Conservation (phyloP, 352 stramenopile genomes). For the Phytophthora uliginosa region DNA sequence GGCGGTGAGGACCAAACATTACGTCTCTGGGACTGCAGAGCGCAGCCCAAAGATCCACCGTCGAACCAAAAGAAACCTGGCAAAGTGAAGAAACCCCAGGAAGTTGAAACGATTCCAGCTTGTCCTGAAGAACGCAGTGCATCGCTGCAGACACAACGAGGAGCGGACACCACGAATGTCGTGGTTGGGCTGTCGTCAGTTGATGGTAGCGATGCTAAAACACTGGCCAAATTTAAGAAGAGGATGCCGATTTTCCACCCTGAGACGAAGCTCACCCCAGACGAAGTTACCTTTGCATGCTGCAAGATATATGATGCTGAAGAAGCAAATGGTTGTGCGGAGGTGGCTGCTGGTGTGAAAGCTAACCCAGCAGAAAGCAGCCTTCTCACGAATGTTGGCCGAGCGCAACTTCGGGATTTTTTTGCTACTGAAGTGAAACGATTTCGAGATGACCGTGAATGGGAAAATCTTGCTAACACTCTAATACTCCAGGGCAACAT, state of each 20-base stretch:
- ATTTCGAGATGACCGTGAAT: constrained; percentile 49
- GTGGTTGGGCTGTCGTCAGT: background rate
- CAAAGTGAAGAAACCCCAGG: constrained; percentile 38
- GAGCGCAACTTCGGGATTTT: constrained; percentile 22
- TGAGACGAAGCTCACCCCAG: constrained; percentile 16
- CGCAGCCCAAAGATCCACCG: constrained; percentile 29
- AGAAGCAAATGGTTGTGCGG: background rate
- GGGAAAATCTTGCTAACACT: constrained; percentile 61
- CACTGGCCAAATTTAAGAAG: constrained; percentile 28
- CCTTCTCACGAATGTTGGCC: constrained; percentile 21
- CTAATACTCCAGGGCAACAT: constrained; percentile 65
- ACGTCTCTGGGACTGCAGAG: constrained; percentile 65
- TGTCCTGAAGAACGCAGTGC: background rate
- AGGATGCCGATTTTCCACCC: constrained; percentile 40
- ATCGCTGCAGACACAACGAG: constrained; percentile 2
- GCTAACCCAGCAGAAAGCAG: background rate
- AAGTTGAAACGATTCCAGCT: constrained; percentile 15
- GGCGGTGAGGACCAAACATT: constrained; percentile 79
- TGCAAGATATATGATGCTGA: constrained; percentile 9
- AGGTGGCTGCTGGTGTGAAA: background rate
- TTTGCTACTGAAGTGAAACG: constrained; percentile 35
- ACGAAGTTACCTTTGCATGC: constrained; percentile 35
- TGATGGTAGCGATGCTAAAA: constrained; percentile 2
- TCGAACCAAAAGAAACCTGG: constrained; percentile 28
- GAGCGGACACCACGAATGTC: background rate